Evolutionary conservation across 2,329 filamentous ascomycete genomes (phyloP).

Genomic region (Triangularia setosa): DNA sequence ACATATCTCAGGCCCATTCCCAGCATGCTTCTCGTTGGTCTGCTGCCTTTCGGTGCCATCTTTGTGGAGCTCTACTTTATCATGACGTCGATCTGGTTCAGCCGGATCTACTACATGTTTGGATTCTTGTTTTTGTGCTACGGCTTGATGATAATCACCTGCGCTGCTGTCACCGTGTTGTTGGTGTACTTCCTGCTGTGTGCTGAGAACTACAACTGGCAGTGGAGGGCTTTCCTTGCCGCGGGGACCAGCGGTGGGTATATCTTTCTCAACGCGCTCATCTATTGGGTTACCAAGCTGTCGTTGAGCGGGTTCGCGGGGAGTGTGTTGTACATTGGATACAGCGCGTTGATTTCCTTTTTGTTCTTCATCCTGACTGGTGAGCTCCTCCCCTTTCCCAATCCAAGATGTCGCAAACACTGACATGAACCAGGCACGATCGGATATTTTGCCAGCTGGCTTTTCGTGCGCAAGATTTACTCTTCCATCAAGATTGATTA

Average conservation of each 20-base stretch:
- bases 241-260: slow-evolving; percentile 88
- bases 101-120: slow-evolving; percentile 99
- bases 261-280: slow-evolving; percentile 84
- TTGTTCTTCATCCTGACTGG: slow-evolving; percentile 92
- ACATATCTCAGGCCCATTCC: slow-evolving; percentile 84
- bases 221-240: slow-evolving; percentile 91
- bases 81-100: slow-evolving; percentile 98
- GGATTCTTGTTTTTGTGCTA: slow-evolving; percentile 98
- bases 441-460: slow-evolving; percentile 91
- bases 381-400: slow-evolving; percentile 63
- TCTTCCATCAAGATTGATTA: slow-evolving; percentile 97
- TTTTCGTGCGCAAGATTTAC: slow-evolving; percentile 92
- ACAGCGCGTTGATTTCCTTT: slow-evolving; percentile 83
- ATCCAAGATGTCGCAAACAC: not conserved
- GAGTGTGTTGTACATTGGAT: slow-evolving; percentile 88
- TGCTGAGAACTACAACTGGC: slow-evolving; percentile 97
- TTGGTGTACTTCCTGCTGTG: slow-evolving; percentile 97
- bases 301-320: slow-evolving; percentile 81
- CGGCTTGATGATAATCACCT: slow-evolving; percentile 93
- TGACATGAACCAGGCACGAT: slow-evolving; percentile 66
- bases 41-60: slow-evolving; percentile 92
- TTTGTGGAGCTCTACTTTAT: slow-evolving; percentile 99
- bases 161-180: slow-evolving; percentile 84
- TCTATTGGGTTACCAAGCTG: slow-evolving; percentile 87
- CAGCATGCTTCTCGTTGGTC: slow-evolving; percentile 85